Evolutionary conservation across 305 asterid species (phyloP).

Genomic region (Fraxinus greggii): DNA sequence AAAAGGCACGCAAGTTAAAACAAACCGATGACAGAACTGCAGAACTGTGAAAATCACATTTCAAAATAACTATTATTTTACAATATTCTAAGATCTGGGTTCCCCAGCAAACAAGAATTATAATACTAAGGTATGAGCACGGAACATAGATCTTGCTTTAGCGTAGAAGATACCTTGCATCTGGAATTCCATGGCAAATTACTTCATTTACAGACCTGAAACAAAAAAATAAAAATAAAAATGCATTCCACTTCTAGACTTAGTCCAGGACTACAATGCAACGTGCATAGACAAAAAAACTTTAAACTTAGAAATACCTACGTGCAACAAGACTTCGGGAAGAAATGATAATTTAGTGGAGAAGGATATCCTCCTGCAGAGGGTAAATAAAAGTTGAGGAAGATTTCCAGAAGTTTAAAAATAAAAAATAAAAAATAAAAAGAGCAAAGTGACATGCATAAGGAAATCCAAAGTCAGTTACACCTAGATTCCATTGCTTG

Average conservation of each 20-base stretch:
- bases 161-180: slow-evolving; percentile 71
- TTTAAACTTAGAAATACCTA: slow-evolving; percentile 58
- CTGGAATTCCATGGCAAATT: slow-evolving; percentile 99
- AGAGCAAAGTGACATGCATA: neutral
- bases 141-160: slow-evolving; percentile 16
- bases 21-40: neutral
- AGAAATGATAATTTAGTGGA: slow-evolving; percentile 86
- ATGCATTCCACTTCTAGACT: slow-evolving; percentile 19
- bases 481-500: slow-evolving; percentile 5
- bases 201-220: slow-evolving; percentile 96
- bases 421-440: neutral
- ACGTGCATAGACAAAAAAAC: slow-evolving; percentile 20
- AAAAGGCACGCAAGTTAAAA: neutral
- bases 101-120: neutral
- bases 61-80: neutral
- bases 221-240: slow-evolving; percentile 14
- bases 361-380: slow-evolving; percentile 97
- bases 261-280: slow-evolving; percentile 15
- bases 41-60: neutral
- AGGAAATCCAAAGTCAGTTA: neutral
- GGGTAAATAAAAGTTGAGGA: slow-evolving; percentile 20
- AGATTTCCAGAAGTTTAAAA: neutral
- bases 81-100: neutral
- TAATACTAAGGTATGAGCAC: neutral
- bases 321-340: slow-evolving; percentile 99